Percentiles rank a stretch among this genome's conserved stretches.
phyloP scores from a whole-genome alignment of 2,329 filamentous ascomycete species.

The Hansfordia pulvinata region DNA sequence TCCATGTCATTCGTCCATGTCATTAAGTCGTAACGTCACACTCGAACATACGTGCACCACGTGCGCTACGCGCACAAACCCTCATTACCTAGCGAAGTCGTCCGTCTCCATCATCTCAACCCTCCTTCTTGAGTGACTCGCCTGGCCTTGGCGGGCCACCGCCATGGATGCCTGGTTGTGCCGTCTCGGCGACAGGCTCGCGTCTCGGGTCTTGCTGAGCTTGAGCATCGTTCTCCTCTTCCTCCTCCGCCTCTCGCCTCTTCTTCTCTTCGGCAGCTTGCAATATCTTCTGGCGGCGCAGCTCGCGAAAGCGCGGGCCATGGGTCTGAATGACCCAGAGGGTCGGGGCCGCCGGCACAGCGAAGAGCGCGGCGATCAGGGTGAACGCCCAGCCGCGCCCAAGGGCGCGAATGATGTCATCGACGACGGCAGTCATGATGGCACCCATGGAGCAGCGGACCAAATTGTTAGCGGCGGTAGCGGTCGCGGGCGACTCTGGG shows the following conservation, averaged over 20 bases:
- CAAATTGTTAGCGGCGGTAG: constrained; percentile 51
- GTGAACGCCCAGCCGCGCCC: constrained; percentile 52
- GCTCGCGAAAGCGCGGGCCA: constrained; percentile 36
- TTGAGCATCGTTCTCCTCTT: too few relatives aligned
- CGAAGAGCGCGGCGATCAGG: constrained; percentile 37
- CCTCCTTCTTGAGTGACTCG: too few relatives aligned
- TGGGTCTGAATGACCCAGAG: constrained; percentile 33
- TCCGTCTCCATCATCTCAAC: too few relatives aligned
- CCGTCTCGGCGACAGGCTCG: too few relatives aligned
- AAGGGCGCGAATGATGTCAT: constrained; percentile 40
- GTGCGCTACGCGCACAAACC: too few relatives aligned
- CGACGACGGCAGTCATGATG: constrained; percentile 42
- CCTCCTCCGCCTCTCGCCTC: constrained; percentile 15
- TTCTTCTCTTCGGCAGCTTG: constrained; percentile 15
- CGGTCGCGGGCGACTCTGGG: constrained; percentile 44
- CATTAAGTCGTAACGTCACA: too few relatives aligned
- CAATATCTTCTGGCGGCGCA: constrained; percentile 26
- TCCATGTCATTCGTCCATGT: too few relatives aligned
- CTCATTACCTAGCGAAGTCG: too few relatives aligned
- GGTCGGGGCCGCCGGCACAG: constrained; percentile 30
- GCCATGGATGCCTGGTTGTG: too few relatives aligned
- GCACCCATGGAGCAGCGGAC: constrained; percentile 49
- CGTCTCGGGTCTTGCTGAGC: too few relatives aligned
- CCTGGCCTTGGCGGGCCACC: too few relatives aligned
- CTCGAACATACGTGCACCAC: too few relatives aligned